Evolutionary conservation across 2,329 filamentous ascomycete species (phyloP).

Genomic region (Fusarium duplospermum): DNA sequence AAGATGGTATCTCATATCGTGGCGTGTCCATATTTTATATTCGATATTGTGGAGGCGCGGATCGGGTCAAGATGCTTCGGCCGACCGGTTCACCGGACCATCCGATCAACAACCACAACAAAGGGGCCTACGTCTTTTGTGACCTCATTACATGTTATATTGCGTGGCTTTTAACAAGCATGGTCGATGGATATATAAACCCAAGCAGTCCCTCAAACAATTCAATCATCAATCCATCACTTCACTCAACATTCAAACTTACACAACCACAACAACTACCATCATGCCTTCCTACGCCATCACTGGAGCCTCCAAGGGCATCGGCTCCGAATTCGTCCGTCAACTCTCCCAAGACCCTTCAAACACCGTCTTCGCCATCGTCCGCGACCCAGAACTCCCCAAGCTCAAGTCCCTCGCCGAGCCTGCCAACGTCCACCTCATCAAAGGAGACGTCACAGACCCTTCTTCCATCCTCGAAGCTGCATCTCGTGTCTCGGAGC

Average conservation of each 20-base stretch:
- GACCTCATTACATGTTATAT: not conserved
- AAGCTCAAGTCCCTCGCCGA: not conserved
- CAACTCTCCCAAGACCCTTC: slow-evolving; percentile 22
- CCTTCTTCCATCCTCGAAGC: not conserved
- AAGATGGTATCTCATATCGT: not conserved
- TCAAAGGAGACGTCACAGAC: not conserved
- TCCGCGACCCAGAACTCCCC: not conserved
- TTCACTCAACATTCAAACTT: not conserved
- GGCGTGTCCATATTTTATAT: not conserved
- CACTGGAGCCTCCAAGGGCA: slow-evolving; percentile 38
- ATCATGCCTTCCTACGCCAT: slow-evolving; percentile 35
- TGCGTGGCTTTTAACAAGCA: not conserved
- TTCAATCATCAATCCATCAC: not conserved
- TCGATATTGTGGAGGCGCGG: not conserved
- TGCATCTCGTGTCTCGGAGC: not conserved
- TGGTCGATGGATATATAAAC: not conserved
- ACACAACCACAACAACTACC: not conserved
- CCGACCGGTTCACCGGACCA: not conserved
- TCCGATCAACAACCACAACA: not conserved
- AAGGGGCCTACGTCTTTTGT: not conserved
- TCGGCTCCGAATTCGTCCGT: slow-evolving; percentile 36
- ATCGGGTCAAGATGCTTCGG: not conserved
- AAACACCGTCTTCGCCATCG: slow-evolving; percentile 5
- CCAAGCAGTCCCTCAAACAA: not conserved
- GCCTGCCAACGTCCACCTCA: not conserved